Percentiles rank a stretch among this genome's conserved stretches.
Evolutionary conservation across 345 rosid genomes (phyloP).

Genomic region (Lepidium aucheri): DNA sequence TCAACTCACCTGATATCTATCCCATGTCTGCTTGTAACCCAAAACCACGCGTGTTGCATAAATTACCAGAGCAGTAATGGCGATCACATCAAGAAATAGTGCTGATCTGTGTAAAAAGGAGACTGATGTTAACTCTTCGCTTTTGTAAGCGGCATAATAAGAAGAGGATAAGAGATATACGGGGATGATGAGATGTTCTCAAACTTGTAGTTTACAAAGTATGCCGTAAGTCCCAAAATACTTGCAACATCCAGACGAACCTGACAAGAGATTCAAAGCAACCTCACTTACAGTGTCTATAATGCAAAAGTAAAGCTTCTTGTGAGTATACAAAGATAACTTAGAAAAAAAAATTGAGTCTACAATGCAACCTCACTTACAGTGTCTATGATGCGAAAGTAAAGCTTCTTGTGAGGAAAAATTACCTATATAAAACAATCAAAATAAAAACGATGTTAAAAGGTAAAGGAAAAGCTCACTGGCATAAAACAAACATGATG

Average conservation of each 20-base stretch:
- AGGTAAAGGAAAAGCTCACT: not conserved
- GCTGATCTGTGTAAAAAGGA: slow-evolving; percentile 56
- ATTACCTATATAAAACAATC: slow-evolving; percentile 50
- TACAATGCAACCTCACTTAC: slow-evolving; percentile 36
- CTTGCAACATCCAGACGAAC: slow-evolving; percentile 83
- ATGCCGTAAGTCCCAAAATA: slow-evolving; percentile 84
- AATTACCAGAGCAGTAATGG: slow-evolving; percentile 70
- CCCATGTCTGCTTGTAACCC: slow-evolving; percentile 99
- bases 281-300: too few species aligned
- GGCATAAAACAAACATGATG: not conserved
- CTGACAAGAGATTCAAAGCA: slow-evolving; percentile 37
- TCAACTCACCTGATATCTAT: slow-evolving; percentile 81
- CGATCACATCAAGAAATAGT: slow-evolving; percentile 75
- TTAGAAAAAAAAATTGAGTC: not conserved
- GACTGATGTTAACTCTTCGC: not conserved
- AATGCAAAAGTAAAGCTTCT: too few species aligned
- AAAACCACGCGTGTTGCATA: slow-evolving; percentile 74
- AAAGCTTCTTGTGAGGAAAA: slow-evolving; percentile 93
- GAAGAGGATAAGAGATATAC: slow-evolving; percentile 34
- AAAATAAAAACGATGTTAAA: slow-evolving; percentile 14
- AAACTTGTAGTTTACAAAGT: slow-evolving; percentile 84
- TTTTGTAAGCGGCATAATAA: not conserved
- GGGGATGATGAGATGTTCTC: slow-evolving; percentile 80
- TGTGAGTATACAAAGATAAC: slow-evolving; percentile 3
- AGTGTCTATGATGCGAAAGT: slow-evolving; percentile 92